Evolutionary conservation across 306 rosid species (phyloP).

Genomic region (Corylus americana): DNA sequence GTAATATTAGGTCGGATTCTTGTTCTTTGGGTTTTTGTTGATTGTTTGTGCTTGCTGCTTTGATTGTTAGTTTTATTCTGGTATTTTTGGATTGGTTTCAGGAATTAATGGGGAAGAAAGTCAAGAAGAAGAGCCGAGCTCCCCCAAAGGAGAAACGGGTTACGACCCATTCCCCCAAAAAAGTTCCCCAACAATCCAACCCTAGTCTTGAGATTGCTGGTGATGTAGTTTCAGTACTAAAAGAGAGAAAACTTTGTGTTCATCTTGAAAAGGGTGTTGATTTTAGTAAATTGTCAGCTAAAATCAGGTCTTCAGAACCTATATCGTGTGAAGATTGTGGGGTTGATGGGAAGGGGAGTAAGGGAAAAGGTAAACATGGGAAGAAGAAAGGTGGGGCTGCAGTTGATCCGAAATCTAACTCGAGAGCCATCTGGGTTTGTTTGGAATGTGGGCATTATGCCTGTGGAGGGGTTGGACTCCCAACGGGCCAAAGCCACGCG

Average conservation of each 20-base stretch:
- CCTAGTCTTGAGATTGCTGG: conserved; percentile 38
- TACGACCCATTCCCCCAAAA: conserved; percentile 35
- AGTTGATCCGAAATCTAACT: conserved; percentile 56
- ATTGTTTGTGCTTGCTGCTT: background rate
- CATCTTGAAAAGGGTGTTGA: conserved; percentile 74
- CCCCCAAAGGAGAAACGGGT: conserved; percentile 56
- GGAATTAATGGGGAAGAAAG: conserved; percentile 84
- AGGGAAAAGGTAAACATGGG: conserved; percentile 69
- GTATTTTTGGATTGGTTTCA: conserved; percentile 34
- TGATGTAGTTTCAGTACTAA: conserved; percentile 43
- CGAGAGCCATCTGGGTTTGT: conserved; percentile 85
- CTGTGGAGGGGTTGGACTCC: conserved; percentile 91
- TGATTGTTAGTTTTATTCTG: conserved; percentile 18
- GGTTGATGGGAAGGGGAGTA: conserved; percentile 65
- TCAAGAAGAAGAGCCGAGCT: conserved; percentile 64
- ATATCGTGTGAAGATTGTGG: conserved; percentile 74
- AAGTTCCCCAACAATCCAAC: conserved; percentile 31
- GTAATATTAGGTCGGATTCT: conserved; percentile 3
- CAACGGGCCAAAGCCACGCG: conserved; percentile 57
- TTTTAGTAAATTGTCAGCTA: conserved; percentile 51
- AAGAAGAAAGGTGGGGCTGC: conserved; percentile 65
- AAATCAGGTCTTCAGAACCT: conserved; percentile 48
- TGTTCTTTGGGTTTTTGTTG: background rate
- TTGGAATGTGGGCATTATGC: conserved; percentile 77
- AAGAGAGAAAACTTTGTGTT: conserved; percentile 59